Base-by-base conservation (phyloP, 306 rosid genomes). In the Glycine soja region DNA sequence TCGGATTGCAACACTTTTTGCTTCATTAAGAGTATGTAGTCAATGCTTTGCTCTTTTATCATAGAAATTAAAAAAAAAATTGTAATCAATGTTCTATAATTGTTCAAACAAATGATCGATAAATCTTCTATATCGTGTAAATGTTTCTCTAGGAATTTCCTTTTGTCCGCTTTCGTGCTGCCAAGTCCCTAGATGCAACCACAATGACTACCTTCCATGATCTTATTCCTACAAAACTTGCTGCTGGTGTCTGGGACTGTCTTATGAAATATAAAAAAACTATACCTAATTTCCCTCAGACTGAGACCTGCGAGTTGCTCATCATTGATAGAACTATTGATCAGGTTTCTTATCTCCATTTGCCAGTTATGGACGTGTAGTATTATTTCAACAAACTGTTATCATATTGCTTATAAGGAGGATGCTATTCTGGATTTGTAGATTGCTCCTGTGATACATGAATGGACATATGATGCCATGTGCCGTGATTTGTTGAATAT, bases 381-480 rank as follows among this genome's bases (percentile, higher is more conserved):
- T 78, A 65, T 83, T 80, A 77, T 62, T 72, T 70, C 58, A 74
- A 54, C 14, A 48, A 16, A 24, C 72, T 54, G 19, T 11, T 71
- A 50, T 63, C 64, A 34, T 80, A 71, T 83, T 85, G 63, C 59
- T 89, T 76, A 79, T 76, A 74, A 66, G 84, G 86, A 66, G 2
- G 79, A 58, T 83, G 50, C 46, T 80, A 30, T 70, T 88, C 70
- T 91, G 71, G 75, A 82, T 79, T 59, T 91, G 77, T 86, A 95
- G 98, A 92, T 95, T 86, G 97, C 98, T 82, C 97, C 98, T 74
- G 64, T 92, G 51, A 95, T 95, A 80, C 98, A 95, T 72, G 97
- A 95, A 80, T 95, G 98, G 98, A 92, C 97, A 8, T 95, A 92
- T 78, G 98, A 95, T 82, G 97, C 98, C 70, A 92, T 95, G 92